Evolutionary conservation across 108 stramenopile genomes (phyloP), one percentile per base, ranked within the genome.

Genomic region (Epipyxis sp.): DNA sequence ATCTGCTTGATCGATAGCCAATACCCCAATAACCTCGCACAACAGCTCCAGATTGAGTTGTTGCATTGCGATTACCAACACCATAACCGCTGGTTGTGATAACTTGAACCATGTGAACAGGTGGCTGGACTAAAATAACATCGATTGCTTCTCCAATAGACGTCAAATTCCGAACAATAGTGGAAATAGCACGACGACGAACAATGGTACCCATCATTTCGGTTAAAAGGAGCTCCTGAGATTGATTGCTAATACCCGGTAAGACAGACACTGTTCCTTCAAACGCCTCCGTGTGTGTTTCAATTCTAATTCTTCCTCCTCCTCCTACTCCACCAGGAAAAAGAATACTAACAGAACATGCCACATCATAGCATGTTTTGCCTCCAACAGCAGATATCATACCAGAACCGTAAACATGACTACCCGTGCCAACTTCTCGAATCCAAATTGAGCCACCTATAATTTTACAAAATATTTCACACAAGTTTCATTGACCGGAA

Each of bases 11-110:
- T 13, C 35, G 61, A 37, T 65, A 65, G 3, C 61, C 61, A 10
- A 65, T 35, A 10, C 30, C 34, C 61, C 61, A 65, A 65, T 65
- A 65, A 32, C 61, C 61, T 65, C 25, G 20, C 61, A 65, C 61
- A 65, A 65, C 34, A 37, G 61, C 3, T 32, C 34, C 61, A 29
- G 25, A 65, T 65, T 16, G 6, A 25, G 20, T 65, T 13, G 3
- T 37, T 6, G 61, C 61, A 65, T 3, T 32, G 25, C 61, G 61
- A 65, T 65, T 37, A 35, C 61, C 61, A 13, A 29, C 34, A 65
- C 61, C 61, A 29, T 65, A 6, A 65, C 61, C 61, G 34, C 25
- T 29, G 20, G 61, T 35, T 65, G 61, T 65, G 3, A 65, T 65
- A 16, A 37, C 35, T 65, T 65, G 61, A 13, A 65, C 35, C 61